Conservation (phyloP, 1,139 yeast species). For the Yamadazyma blattariae region DNA sequence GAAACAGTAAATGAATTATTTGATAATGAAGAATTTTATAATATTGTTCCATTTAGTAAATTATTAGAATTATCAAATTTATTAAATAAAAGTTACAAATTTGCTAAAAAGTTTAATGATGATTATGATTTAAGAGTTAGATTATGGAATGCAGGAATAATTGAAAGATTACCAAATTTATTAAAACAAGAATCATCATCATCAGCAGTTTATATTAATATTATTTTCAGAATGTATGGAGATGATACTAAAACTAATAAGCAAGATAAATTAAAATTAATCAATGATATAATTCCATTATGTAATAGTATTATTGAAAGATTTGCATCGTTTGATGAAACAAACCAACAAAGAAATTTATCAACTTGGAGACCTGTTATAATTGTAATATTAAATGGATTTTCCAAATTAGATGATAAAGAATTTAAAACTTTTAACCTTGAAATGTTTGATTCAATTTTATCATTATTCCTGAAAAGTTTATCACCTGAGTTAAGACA, state of each 20-base stretch:
- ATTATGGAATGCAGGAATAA: conserved; percentile 88
- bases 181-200: conserved; percentile 90
- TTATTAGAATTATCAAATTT: conserved; percentile 58
- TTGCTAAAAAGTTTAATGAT: conserved; percentile 84
- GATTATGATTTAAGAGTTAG: conserved; percentile 83
- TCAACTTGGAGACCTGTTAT: conserved; percentile 91
- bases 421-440: conserved; percentile 71
- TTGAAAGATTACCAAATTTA: conserved; percentile 88
- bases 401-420: conserved; percentile 67
- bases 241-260: conserved; percentile 52
- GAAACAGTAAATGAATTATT: conserved; percentile 82
- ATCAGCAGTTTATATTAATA: conserved; percentile 80
- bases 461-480: conserved; percentile 65
- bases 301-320: conserved; percentile 69
- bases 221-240: conserved; percentile 77
- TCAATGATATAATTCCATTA: conserved; percentile 61
- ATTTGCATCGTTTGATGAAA: conserved; percentile 69
- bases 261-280: conserved; percentile 39
- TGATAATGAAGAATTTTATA: conserved; percentile 67
- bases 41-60: conserved; percentile 62
- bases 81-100: conserved; percentile 67
- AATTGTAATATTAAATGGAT: conserved; percentile 80
- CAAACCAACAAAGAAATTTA: conserved; percentile 75
- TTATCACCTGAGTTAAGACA: conserved; percentile 67
- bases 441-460: conserved; percentile 62